Base-by-base conservation (phyloP, 1,284 basidiomycete genomes). In the Entoloma clypeatum region DNA sequence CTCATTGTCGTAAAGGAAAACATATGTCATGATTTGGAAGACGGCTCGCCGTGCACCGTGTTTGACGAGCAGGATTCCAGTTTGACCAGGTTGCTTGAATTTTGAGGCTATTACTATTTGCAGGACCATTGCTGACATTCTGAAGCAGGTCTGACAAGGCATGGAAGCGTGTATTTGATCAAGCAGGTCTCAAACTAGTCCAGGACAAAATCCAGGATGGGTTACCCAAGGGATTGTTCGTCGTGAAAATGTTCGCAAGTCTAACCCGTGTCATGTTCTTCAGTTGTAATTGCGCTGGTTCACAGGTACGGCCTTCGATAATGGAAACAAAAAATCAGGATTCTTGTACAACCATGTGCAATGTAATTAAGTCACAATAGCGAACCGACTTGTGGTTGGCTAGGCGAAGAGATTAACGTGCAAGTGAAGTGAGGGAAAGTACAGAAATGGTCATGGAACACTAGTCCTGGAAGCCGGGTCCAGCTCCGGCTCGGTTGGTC, bases 1-100 rank as follows among this genome's bases (percentile, higher is more conserved):
- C 50, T 88, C 21, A 87, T 96, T 42, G 70, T 96, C 16, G 81
- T 94, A 34, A 97, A 97, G 63, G 93, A 97, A 64, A 97, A 97
- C 60, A 56, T 86, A n/a, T 94, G 90, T 58, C 57, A 65, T 4
- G 78, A 90, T 54, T 50, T 51, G 2, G 61, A 67, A 17, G 77
- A 77, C 34, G 79, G 74, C 0, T 61, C 64, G 5, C 68, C 80
- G 0, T 68, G 71, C 10, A 72, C 75, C n/a, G 63, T 83, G 11
- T 90, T 92, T 55, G 93, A 96, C 55, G 78, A 84, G 45, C 71
- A 85, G 46, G 94, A 97, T 64, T 92, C 89, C 9, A 93, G 87
- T 56, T 66, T 94, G 57, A 96, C 89, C 7, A 78, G 93, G 92
- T 74, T 33, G 17, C n/a, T 43, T 16, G 11, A 29, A 27, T 17